Conservation (phyloP, 768 basidiomycete genomes). For the Boletus subparvulus region DNA sequence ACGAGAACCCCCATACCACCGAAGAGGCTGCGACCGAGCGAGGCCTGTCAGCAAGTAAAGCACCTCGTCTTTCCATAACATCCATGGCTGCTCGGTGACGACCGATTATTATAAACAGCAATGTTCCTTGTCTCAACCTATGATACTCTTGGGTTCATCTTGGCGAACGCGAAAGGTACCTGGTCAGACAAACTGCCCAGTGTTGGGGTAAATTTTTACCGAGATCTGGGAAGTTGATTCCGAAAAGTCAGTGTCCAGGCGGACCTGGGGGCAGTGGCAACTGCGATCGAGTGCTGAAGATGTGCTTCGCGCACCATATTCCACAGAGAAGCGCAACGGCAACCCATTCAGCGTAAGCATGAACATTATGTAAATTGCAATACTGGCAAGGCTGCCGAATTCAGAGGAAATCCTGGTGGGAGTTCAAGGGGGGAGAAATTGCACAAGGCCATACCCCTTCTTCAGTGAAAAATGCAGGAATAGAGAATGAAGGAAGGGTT, state of each 20-base stretch:
- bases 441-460: no score
- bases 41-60: constrained; percentile 36
- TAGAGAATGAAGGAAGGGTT: no score
- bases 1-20: constrained; percentile 35
- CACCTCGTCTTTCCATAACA: constrained; percentile 41
- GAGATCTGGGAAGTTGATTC: neutral
- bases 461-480: no score
- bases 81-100: constrained; percentile 36
- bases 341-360: neutral
- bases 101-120: constrained; percentile 21
- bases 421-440: no score
- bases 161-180: constrained; percentile 39
- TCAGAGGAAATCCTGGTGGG: no score
- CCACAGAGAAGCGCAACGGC: neutral
- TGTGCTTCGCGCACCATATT: neutral
- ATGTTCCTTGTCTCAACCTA: constrained; percentile 47
- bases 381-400: neutral
- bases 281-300: neutral
- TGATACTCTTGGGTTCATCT: constrained; percentile 58
- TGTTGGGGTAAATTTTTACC: neutral
- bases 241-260: neutral
- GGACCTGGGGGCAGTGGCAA: neutral
- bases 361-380: neutral
- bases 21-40: constrained; percentile 36
- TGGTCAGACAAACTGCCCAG: neutral